Percentiles rank a stretch among this genome's conserved stretches.
phyloP scores from a whole-genome alignment of 805 yeast species.

The Wickerhamiella siamensis region DNA sequence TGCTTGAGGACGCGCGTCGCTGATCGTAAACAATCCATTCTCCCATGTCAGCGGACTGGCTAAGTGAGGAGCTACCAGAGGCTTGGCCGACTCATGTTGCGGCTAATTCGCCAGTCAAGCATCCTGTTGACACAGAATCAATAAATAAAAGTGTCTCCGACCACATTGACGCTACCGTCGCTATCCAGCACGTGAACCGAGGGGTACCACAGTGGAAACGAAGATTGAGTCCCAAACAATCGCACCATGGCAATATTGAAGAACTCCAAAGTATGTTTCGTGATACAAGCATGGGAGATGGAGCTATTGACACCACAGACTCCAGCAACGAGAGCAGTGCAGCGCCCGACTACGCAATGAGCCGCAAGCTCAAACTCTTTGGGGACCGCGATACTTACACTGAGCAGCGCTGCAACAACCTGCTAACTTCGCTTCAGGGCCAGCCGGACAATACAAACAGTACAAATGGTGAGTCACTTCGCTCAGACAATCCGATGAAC shows the following conservation, averaged over 20 bases:
- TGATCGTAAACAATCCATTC: neutral
- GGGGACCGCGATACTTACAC: slow-evolving; percentile 18
- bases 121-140: slow-evolving; percentile 1
- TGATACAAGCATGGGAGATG: neutral
- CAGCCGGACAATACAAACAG: neutral
- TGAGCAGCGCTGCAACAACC: slow-evolving; percentile 15
- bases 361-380: slow-evolving; percentile 16
- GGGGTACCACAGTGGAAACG: slow-evolving; percentile 1
- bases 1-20: neutral
- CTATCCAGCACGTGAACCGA: neutral
- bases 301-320: neutral
- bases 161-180: slow-evolving; percentile 1
- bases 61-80: slow-evolving; percentile 13
- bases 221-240: neutral
- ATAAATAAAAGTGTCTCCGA: slow-evolving; percentile 5
- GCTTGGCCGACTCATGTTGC: slow-evolving; percentile 13
- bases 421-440: slow-evolving; percentile 14
- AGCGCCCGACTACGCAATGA: slow-evolving; percentile 6
- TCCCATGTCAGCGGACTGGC: slow-evolving; percentile 6
- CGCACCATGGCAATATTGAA: slow-evolving; percentile 1
- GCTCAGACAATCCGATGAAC: neutral
- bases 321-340: slow-evolving; percentile 1
- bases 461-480: slow-evolving; percentile 5
- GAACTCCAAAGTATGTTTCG: neutral
- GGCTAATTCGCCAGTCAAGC: slow-evolving; percentile 11